Evolutionary conservation across 805 yeast species (phyloP).

Genomic region (Teunomyces cretensis): DNA sequence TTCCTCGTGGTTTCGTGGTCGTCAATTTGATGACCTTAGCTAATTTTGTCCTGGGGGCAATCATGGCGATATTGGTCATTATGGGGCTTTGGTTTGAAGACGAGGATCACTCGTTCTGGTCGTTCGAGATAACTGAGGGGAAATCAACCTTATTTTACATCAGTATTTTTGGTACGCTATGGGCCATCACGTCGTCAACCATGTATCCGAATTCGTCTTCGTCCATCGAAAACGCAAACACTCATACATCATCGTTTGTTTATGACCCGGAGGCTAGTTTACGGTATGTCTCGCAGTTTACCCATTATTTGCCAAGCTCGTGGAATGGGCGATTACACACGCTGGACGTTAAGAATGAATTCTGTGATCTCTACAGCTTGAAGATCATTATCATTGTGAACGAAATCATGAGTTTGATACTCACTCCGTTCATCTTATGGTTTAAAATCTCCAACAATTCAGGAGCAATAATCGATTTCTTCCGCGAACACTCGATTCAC

Average conservation of each 20-base stretch:
- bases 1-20: slow-evolving; percentile 69
- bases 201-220: slow-evolving; percentile 30
- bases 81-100: slow-evolving; percentile 79
- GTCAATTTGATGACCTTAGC: slow-evolving; percentile 37
- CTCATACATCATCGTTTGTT: slow-evolving; percentile 42
- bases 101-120: slow-evolving; percentile 72
- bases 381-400: slow-evolving; percentile 67
- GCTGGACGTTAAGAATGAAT: slow-evolving; percentile 78
- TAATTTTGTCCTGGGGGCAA: slow-evolving; percentile 78
- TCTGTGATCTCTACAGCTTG: slow-evolving; percentile 74
- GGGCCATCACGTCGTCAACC: slow-evolving; percentile 78
- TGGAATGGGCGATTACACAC: slow-evolving; percentile 90
- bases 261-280: slow-evolving; percentile 93
- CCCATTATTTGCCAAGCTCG: slow-evolving; percentile 83
- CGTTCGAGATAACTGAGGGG: slow-evolving; percentile 82
- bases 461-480: slow-evolving; percentile 82
- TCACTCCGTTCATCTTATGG: slow-evolving; percentile 91
- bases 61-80: slow-evolving; percentile 72
- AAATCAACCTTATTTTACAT: slow-evolving; percentile 84
- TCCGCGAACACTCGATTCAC: slow-evolving; percentile 84
- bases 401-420: slow-evolving; percentile 76
- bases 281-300: slow-evolving; percentile 74
- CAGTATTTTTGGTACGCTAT: slow-evolving; percentile 81
- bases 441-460: slow-evolving; percentile 71
- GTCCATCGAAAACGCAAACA: slow-evolving; percentile 23